A percentile compares a stretch with the other conserved stretches of the same genome.
Conservation (phyloP, 1,284 basidiomycete genomes). For the Vanrija humicola region DNA sequence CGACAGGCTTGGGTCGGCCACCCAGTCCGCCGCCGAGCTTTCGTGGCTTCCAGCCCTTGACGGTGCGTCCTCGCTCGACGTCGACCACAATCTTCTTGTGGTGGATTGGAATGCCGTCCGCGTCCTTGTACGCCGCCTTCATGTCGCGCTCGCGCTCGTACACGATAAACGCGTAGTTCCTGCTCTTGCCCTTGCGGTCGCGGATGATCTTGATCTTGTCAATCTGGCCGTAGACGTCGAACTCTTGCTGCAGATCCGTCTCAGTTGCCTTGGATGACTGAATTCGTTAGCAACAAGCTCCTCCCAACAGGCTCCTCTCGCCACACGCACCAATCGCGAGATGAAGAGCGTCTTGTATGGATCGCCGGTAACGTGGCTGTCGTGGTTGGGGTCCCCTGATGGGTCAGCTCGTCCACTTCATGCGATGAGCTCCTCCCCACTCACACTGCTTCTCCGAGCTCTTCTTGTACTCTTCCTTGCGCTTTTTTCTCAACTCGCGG, state of each 20-base stretch:
- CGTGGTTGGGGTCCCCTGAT: slow-evolving; percentile 55
- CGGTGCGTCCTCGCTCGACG: slow-evolving; percentile 95
- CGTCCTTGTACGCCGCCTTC: slow-evolving; percentile 99
- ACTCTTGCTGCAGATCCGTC: slow-evolving; percentile 85
- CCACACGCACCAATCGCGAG: slow-evolving; percentile 68
- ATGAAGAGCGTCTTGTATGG: slow-evolving; percentile 99
- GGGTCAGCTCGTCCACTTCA: background rate
- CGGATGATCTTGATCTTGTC: slow-evolving; percentile 86
- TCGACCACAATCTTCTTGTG: slow-evolving; percentile 94
- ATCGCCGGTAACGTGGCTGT: slow-evolving; percentile 90
- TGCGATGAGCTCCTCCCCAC: slow-evolving; percentile 37
- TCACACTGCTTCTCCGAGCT: slow-evolving; percentile 74
- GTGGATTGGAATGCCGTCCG: slow-evolving; percentile 94
- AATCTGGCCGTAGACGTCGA: slow-evolving; percentile 91
- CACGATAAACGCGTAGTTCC: slow-evolving; percentile 95
- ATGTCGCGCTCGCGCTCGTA: slow-evolving; percentile 98
- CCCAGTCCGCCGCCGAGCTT: slow-evolving; percentile 92
- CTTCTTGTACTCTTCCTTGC: slow-evolving; percentile 73
- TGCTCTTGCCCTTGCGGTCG: slow-evolving; percentile 78
- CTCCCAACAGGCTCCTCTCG: background rate
- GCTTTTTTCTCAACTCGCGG: slow-evolving; percentile 73
- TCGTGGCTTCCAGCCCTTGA: slow-evolving; percentile 96
- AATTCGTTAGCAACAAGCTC: background rate
- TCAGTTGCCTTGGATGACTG: slow-evolving; percentile 80
- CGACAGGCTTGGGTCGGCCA: slow-evolving; percentile 80